Evolutionary conservation across 306 rosid species (phyloP), one percentile per base, ranked within the genome.

Genomic region (Lagenaria siceraria): DNA sequence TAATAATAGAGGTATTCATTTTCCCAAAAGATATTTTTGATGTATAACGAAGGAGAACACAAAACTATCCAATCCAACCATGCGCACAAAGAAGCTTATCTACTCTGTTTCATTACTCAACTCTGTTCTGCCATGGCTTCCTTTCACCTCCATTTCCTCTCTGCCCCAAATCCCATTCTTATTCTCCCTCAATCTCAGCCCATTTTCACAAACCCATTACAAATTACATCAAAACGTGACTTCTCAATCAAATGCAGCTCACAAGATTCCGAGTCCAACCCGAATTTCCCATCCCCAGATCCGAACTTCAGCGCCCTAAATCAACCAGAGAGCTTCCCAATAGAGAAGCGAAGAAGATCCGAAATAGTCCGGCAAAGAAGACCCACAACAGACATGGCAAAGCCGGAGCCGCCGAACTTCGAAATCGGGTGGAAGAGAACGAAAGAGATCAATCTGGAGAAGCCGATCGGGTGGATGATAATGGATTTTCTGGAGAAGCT

Each of bases 401-500:
- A 83, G 75, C 80, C 89, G 0, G 91, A 91, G 81, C 98, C 98
- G 31, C 92, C 86, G 17, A 91, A 87, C 85, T 94, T 90, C 43
- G 91, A 94, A 75, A 82, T 94, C 36, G 98, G 98, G 1, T 94
- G 97, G 98, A 94, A 90, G 86, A 94, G 98, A 74, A 94, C 93
- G 0, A 94, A 94, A 48, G 86, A 84, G 89, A 91, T 91, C 6
- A 84, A 84, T 9, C 19, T 83, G 7, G 98, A 91, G 87, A 84
- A 83, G 83, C 97, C 98, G 72, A 74, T 86, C 51, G 98, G 98
- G 81, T 82, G 80, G 82, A 88, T 86, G 51, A 85, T 94, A 64
- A 93, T 96, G 63, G 98, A 94, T 29, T 86, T 94, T 68, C 79
- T 94, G 81, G 97, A 90, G 87, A 94, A 94, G 85, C 55, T 94